Evolutionary conservation across 2,329 filamentous ascomycete genomes (phyloP), one percentile per base, ranked within the genome.

Genomic region (Hypocreales sp.): DNA sequence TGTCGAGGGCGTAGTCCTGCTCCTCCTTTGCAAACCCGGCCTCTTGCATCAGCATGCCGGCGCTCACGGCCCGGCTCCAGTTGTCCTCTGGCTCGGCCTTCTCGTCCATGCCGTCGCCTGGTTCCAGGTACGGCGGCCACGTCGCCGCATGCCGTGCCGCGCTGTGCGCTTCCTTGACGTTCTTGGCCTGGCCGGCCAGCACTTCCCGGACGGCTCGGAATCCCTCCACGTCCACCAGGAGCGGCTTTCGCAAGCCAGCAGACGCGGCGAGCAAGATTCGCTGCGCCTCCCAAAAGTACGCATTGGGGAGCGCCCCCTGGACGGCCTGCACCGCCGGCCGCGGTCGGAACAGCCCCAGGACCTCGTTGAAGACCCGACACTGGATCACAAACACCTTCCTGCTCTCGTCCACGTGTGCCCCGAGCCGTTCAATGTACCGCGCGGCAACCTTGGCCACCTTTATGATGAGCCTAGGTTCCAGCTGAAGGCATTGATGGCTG

Each of bases 121-220:
- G 56, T 20, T 58, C 53, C 29, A 67, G 50, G 46, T 72, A 75
- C 1, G 72, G 72, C 8, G 72, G 72, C 72, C 71, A 76, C 2
- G 57, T 58, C 26, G 60, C 54, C 2, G 54, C 50, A 30, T 69
- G 58, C 16, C 66, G 60, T 13, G 47, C 36, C 2, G 63, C 57
- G 18, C 58, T 60, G 19, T 55, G 58, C 10, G 45, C 49, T 44
- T 77, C 72, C 5, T 47, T 48, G 6, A 48, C 41, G 7, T 61
- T 64, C 39, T 72, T 75, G 23, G 56, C 56, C 30, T 65, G 51
- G 3, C 60, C 67, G 6, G 66, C 45, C 29, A 76, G 44, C 3
- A 73, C 65, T 21, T 51, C 38, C 20, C 64, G 56, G 24, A 76
- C 64, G 4, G 68, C 60, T 26, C 55, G 53, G 31, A 73, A 77